Conservation (phyloP, 345 rosid species). For the Odontarrhena argentea region DNA sequence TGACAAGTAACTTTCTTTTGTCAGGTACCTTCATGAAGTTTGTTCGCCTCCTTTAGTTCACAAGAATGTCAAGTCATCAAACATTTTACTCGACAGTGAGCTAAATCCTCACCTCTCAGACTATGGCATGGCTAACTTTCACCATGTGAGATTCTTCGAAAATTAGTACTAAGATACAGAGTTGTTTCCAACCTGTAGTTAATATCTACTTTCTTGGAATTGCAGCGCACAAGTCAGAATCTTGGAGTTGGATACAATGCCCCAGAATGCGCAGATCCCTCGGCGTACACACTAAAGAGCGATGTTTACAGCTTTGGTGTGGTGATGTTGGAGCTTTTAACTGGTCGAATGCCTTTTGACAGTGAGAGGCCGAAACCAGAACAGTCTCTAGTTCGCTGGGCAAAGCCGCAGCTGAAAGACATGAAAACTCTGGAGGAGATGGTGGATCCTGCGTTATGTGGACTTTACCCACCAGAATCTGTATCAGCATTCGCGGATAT, state of each 20-base stretch:
- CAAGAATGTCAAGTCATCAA: constrained; percentile 94
- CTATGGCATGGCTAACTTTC: constrained; percentile 78
- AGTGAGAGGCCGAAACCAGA: constrained; percentile 70
- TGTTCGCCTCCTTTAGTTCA: constrained; percentile 86
- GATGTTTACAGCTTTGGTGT: constrained; percentile 94
- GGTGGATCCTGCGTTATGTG: constrained; percentile 92
- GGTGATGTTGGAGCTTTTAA: constrained; percentile 87
- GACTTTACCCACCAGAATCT: constrained; percentile 82
- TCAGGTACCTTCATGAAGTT: constrained; percentile 90
- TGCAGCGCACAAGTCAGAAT: constrained; percentile 84
- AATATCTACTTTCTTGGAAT: constrained; percentile 11
- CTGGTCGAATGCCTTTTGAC: constrained; percentile 85
- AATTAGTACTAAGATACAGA: neutral
- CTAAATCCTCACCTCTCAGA: constrained; percentile 82
- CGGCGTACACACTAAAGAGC: constrained; percentile 79
- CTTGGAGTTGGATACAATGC: constrained; percentile 91
- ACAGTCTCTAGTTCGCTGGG: constrained; percentile 85
- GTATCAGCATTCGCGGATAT: constrained; percentile 76
- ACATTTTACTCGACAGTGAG: constrained; percentile 83
- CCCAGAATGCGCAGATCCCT: constrained; percentile 80
- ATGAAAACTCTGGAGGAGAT: constrained; percentile 61
- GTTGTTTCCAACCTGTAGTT: neutral
- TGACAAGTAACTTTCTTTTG: constrained; percentile 14
- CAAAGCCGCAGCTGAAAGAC: constrained; percentile 73
- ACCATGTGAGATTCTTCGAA: constrained; percentile 52